Evolutionary conservation across 2,329 filamentous ascomycete genomes (phyloP).

Genomic region (Plectosphaerella plurivora): DNA sequence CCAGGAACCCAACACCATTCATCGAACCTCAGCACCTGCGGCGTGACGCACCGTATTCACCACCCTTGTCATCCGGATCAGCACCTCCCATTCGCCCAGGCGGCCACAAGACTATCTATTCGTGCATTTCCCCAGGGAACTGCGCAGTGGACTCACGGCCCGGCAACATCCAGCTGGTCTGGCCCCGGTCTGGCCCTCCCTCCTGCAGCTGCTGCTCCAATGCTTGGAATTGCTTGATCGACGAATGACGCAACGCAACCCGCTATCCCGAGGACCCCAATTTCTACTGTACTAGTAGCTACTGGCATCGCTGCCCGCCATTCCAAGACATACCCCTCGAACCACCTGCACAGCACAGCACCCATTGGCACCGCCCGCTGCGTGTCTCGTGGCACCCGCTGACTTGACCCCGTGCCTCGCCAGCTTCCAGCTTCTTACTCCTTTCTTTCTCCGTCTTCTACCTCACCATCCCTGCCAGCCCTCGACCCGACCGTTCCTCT

Average conservation of each 20-base stretch:
- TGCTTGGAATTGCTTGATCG: background rate
- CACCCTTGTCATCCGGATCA: background rate
- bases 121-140: background rate
- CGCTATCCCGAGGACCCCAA: background rate
- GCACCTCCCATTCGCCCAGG: background rate
- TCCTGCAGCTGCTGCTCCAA: background rate
- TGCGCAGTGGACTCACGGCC: background rate
- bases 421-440: background rate
- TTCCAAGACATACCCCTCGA: background rate
- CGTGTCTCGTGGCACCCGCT: slow-evolving; percentile 13
- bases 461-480: slow-evolving; percentile 3
- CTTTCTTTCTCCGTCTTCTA: background rate
- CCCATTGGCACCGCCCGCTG: background rate
- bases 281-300: background rate
- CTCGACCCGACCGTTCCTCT: background rate
- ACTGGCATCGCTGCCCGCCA: background rate
- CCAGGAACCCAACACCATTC: background rate
- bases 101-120: background rate
- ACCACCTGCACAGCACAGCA: background rate
- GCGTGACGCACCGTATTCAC: background rate
- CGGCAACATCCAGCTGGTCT: too few species aligned
- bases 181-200: background rate
- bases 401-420: slow-evolving; percentile 13
- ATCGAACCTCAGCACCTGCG: background rate
- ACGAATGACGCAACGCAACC: background rate